A percentile compares a stretch with the other conserved stretches of the same genome.
Conservation (phyloP, 768 basidiomycete genomes). For the Trametes sanguinea region DNA sequence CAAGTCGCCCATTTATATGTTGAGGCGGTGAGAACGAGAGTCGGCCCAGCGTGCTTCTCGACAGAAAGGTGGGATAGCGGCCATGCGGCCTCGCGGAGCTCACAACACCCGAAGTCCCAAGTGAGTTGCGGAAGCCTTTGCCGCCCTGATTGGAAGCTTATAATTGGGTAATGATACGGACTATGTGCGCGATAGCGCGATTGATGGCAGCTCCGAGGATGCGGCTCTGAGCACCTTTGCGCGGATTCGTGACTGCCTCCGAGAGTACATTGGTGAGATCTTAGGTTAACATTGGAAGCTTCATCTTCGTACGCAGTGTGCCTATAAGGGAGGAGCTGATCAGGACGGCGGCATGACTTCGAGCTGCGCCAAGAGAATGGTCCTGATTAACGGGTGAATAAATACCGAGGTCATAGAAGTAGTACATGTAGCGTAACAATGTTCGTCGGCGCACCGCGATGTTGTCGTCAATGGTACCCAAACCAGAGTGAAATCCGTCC, state of each 20-base stretch:
- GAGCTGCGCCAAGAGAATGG: not conserved
- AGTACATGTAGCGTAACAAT: constrained; percentile 16
- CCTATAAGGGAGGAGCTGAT: constrained; percentile 5
- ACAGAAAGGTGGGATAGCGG: constrained; percentile 3
- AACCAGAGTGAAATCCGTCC: not conserved
- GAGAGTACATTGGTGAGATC: not conserved
- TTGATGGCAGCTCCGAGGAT: constrained; percentile 1
- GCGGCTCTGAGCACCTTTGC: not conserved
- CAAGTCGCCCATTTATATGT: constrained; percentile 8
- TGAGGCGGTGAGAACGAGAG: constrained; percentile 13
- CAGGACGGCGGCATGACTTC: not conserved
- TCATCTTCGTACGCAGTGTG: not conserved
- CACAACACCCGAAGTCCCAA: not conserved
- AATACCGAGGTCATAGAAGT: constrained; percentile 20
- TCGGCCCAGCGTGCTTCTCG: constrained; percentile 1
- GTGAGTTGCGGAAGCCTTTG: not conserved
- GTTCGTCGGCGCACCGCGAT: constrained; percentile 20
- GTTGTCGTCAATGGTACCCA: constrained; percentile 11
- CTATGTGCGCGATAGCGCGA: not conserved
- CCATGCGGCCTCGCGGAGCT: constrained; percentile 9
- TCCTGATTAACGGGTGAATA: constrained; percentile 16
- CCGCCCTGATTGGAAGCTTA: constrained; percentile 2
- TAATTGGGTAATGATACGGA: not conserved
- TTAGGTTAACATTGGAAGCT: no score
- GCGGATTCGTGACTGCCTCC: not conserved